These are phyloP conservation scores for Arabis alpina DNA, from an alignment of 345 rosid species.

Conservation along the genomic window DNA sequence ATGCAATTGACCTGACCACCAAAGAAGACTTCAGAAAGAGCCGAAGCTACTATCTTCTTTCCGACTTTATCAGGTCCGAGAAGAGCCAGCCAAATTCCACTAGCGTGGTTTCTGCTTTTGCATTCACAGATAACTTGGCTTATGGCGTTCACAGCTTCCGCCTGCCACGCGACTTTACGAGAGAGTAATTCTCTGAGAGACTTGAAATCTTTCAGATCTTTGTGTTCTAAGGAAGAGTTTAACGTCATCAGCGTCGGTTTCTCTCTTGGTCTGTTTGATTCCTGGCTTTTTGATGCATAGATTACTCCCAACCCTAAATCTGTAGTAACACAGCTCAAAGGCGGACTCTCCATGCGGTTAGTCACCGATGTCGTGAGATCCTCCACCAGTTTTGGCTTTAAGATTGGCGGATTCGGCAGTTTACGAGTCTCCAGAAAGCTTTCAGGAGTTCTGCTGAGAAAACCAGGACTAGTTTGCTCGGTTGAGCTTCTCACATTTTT, in stretches of 20 bases:
- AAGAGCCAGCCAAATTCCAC: conserved; percentile 65
- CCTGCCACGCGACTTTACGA: conserved; percentile 64
- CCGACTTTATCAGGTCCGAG: conserved; percentile 73
- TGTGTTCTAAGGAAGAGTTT: conserved; percentile 39
- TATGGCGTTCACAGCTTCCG: conserved; percentile 58
- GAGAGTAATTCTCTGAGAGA: conserved; percentile 50
- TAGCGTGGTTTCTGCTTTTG: conserved; percentile 43
- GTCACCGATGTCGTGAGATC: conserved; percentile 33
- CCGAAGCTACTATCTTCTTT: conserved; percentile 61
- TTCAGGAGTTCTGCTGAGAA: conserved; percentile 17
- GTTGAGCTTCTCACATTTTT: conserved; percentile 8
- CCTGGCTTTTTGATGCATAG: conserved; percentile 48
- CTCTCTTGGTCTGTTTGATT: conserved; percentile 40
- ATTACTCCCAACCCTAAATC: conserved; percentile 63
- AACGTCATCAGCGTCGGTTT: conserved; percentile 31
- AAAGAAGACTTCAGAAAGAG: conserved; percentile 61
- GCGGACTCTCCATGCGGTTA: conserved; percentile 33
- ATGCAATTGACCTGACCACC: conserved; percentile 51
- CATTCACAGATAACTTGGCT: conserved; percentile 51
- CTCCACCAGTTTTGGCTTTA: conserved; percentile 37
- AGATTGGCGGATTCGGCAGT: conserved; percentile 24
- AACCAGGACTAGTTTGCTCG: conserved; percentile 7
- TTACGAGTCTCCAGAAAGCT: conserved; percentile 32
- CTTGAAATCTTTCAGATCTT: conserved; percentile 50
- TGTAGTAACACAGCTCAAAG: conserved; percentile 54